Evolutionary conservation across 2,329 filamentous ascomycete genomes (phyloP).

Genomic region (Fusarium circinatum): DNA sequence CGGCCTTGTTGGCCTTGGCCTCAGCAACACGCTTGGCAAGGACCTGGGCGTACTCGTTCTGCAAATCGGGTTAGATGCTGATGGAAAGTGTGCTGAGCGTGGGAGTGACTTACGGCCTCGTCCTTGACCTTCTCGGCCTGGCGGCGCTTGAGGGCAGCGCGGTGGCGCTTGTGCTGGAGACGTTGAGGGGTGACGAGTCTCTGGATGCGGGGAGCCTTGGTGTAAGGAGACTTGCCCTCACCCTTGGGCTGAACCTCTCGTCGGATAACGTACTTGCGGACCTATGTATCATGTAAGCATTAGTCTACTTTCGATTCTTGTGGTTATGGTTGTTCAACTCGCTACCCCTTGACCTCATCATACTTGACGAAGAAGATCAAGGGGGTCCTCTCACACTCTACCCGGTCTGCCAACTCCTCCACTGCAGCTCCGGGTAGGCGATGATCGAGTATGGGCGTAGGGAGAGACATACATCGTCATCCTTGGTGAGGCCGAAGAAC

Average conservation of each 20-base stretch:
- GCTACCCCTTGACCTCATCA: constrained; percentile 28
- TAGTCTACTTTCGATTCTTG: constrained; percentile 48
- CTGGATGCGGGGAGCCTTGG: constrained; percentile 99
- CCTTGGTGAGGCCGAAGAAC: constrained; percentile 99
- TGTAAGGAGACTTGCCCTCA: constrained; percentile 98
- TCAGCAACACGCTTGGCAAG: constrained; percentile 97
- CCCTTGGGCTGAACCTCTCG: constrained; percentile 97
- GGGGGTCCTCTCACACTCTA: constrained; percentile 68
- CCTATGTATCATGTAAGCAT: constrained; percentile 64
- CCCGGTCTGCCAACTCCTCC: constrained; percentile 57
- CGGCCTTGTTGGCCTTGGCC: constrained; percentile 92
- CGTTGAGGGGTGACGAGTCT: constrained; percentile 99
- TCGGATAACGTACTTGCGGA: constrained; percentile 99
- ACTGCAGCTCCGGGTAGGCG: constrained; percentile 72
- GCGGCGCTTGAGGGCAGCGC: constrained; percentile 97
- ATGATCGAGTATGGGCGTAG: constrained; percentile 69
- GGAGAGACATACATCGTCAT: constrained; percentile 95
- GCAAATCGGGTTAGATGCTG: constrained; percentile 1
- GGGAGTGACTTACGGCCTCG: constrained; percentile 81
- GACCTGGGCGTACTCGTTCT: constrained; percentile 98
- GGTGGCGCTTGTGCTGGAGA: constrained; percentile 99
- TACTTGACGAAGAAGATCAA: constrained; percentile 19
- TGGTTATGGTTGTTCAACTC: constrained; percentile 37
- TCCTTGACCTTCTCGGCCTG: constrained; percentile 98
- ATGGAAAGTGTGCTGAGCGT: too few species aligned